Base-by-base conservation (phyloP, 495 filamentous ascomycete genomes). In the Xylaria cubensis region DNA sequence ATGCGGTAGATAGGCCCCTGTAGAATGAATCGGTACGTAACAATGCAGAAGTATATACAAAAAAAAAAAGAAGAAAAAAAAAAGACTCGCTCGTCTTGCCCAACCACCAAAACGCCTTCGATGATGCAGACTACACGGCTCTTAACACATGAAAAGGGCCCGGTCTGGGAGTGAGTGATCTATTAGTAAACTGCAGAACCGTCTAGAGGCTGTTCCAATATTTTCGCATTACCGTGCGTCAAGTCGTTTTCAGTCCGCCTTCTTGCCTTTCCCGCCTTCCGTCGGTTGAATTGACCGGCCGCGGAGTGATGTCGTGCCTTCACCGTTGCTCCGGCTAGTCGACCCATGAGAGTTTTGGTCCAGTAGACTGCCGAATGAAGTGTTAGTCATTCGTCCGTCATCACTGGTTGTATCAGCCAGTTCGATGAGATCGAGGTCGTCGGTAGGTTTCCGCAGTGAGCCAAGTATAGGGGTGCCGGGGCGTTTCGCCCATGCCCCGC, bases 371-470 rank as follows among this genome's bases (percentile, higher is more conserved):
- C 48, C 48, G 21, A 29, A 15, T n/a, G 61, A 46, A n/a, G 21
- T 53, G 36, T 61, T 55, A 7, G 36, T 21, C 15, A 72, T 69
- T 62, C 83, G 75, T 53, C 83, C 87, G 65, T 88, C 87, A 64
- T 87, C 86, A 74, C 86, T 87, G 26, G 82, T 81, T 67, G 85
- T 79, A 78, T 95, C 92, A 46, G 89, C 87, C 67, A 98, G 82
- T 81, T 98, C 95, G 76, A 98, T 98, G 67, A 97, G 79, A 81
- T 98, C 95, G 0, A 90, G 78, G 6, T 70, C 83, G 74, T 74
- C 81, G 72, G 66, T 73, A 62, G 61, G 73, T 68, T 72, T 74
- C 65, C 78, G 78, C 36, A 78, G 80, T 5, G 83, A 82, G 8
- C 83, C 79, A 17, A 87, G 67, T 5, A 83, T 77, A 1, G 88